These are phyloP conservation scores for Alternaria postmessia DNA, from an alignment of 2,329 filamentous ascomycete species.

Conservation along the genomic window DNA sequence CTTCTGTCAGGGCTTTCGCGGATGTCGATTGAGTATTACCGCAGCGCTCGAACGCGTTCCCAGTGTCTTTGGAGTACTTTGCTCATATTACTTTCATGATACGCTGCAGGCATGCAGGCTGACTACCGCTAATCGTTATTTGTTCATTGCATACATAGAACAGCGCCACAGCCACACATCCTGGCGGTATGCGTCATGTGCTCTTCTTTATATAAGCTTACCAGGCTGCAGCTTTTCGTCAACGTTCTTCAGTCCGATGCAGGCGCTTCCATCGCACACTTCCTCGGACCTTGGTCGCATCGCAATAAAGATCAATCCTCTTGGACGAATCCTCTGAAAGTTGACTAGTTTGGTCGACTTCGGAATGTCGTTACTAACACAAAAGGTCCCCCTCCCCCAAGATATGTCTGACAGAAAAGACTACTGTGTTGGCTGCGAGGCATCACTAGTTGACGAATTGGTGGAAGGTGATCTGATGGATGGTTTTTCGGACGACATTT, in stretches of 20 bases:
- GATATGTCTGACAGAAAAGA: too few relatives aligned
- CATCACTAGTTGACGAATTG: too few relatives aligned
- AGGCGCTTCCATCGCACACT: neutral
- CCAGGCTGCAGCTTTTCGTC: neutral
- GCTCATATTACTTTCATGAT: neutral
- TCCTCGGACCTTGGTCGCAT: neutral
- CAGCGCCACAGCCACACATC: too few relatives aligned
- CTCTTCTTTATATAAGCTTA: fast-evolving
- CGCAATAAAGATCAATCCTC: fast-evolving
- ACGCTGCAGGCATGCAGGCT: neutral
- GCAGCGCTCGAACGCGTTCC: neutral
- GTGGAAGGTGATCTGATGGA: too few relatives aligned
- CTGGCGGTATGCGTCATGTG: neutral
- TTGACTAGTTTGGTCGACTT: too few relatives aligned
- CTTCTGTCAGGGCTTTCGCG: too few relatives aligned
- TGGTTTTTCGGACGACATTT: too few relatives aligned
- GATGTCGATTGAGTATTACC: too few relatives aligned
- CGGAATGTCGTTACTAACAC: too few relatives aligned
- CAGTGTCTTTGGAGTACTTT: neutral
- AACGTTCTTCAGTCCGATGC: neutral
- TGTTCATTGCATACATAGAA: neutral
- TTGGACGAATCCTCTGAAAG: neutral
- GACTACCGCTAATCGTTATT: neutral
- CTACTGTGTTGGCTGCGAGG: too few relatives aligned
- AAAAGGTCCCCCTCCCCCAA: fast-evolving